Percentiles rank a stretch among this genome's conserved stretches.
phyloP scores from a whole-genome alignment of 495 filamentous ascomycete species.

The Penicillium odoratum region DNA sequence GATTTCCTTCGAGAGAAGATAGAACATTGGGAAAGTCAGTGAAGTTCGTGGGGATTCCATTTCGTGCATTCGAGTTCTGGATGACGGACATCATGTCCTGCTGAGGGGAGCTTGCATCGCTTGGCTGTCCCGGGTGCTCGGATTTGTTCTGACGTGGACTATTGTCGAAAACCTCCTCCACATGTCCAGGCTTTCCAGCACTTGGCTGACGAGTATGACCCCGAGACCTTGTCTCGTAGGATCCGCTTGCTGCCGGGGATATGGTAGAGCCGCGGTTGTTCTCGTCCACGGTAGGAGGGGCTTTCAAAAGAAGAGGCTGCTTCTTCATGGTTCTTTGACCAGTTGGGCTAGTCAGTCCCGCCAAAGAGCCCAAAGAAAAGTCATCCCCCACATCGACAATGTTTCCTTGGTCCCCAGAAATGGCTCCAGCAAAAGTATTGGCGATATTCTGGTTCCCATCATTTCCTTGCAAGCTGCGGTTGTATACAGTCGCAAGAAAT shows the following conservation, averaged over 20 bases:
- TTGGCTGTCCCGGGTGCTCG: conserved; percentile 15
- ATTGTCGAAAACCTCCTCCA: conserved; percentile 47
- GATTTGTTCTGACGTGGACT: conserved; percentile 34
- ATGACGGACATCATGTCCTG: conserved; percentile 87
- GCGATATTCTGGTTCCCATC: conserved; percentile 65
- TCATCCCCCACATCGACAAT: conserved; percentile 76
- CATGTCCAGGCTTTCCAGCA: conserved; percentile 36
- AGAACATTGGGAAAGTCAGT: conserved; percentile 75
- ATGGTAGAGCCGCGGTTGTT: conserved; percentile 38
- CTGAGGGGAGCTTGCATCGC: conserved; percentile 42
- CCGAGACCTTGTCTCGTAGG: conserved; percentile 36
- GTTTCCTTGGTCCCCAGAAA: conserved; percentile 64
- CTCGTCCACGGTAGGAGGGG: conserved; percentile 41
- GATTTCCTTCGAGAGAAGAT: conserved; percentile 65
- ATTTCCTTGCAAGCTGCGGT: conserved; percentile 67
- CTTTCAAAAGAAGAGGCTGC: conserved; percentile 52
- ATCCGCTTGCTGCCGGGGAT: conserved; percentile 36
- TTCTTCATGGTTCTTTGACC: conserved; percentile 47
- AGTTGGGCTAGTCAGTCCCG: conserved; percentile 38
- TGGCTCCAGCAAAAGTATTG: conserved; percentile 69
- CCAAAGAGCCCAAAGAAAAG: conserved; percentile 36
- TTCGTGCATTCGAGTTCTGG: conserved; percentile 71
- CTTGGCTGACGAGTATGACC: conserved; percentile 38
- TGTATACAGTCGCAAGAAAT: conserved; percentile 95
- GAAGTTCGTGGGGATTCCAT: conserved; percentile 46